These are phyloP conservation scores for Leccinum colubrinum DNA, from an alignment of 1,284 basidiomycete genomes.

Conservation along the genomic window DNA sequence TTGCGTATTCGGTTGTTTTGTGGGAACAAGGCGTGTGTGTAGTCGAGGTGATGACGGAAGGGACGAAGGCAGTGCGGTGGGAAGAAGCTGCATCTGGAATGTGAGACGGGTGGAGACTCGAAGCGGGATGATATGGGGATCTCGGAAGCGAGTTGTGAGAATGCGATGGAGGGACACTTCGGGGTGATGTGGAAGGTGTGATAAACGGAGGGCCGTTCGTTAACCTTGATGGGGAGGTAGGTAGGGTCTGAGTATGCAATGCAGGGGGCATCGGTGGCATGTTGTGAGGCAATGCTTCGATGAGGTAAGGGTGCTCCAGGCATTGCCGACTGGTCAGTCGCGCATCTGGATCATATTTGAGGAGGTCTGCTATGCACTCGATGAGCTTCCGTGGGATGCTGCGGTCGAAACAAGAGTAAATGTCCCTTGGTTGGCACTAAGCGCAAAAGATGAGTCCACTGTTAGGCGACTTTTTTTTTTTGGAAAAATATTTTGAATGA, in stretches of 20 bases:
- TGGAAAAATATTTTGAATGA: not conserved
- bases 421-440: slow-evolving; percentile 75
- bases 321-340: slow-evolving; percentile 88
- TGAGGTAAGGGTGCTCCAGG: slow-evolving; percentile 86
- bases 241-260: slow-evolving; percentile 35
- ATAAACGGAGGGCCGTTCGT: slow-evolving; percentile 41
- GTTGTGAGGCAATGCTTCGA: slow-evolving; percentile 66
- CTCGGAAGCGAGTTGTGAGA: slow-evolving; percentile 44
- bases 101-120: slow-evolving; percentile 33
- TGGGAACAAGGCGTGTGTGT: slow-evolving; percentile 32
- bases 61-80: slow-evolving; percentile 57
- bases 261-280: slow-evolving; percentile 63
- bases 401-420: slow-evolving; percentile 78
- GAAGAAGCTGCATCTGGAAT: slow-evolving; percentile 50
- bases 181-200: slow-evolving; percentile 50
- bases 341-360: slow-evolving; percentile 88
- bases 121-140: slow-evolving; percentile 36
- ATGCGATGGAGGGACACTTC: slow-evolving; percentile 59
- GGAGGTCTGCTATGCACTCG: slow-evolving; percentile 89
- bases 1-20: slow-evolving; percentile 35
- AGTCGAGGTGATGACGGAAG: slow-evolving; percentile 38
- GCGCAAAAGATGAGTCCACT: slow-evolving; percentile 10
- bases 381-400: slow-evolving; percentile 80
- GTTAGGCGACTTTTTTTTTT: not conserved
- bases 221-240: slow-evolving; percentile 36